Base-by-base conservation (phyloP, 371 early-diverging fungal species). In the Choanephora cucurbitarum region DNA sequence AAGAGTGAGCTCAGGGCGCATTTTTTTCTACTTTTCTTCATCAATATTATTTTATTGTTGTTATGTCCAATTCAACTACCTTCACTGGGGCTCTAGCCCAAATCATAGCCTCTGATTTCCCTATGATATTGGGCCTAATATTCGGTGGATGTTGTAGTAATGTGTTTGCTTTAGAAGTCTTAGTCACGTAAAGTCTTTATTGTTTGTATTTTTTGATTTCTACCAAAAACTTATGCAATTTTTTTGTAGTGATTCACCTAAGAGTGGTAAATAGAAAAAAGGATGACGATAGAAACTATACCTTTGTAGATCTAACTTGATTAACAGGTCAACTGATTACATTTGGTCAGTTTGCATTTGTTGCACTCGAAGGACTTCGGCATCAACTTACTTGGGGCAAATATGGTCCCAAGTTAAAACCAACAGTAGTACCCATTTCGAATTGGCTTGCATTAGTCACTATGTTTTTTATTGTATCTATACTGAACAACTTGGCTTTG, bases 141-240 rank as follows among this genome's bases (percentile, higher is more conserved):
- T 91, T 93, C 69, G 92, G 92, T 31, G 94, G 95, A 1, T 95
- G 95, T 65, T 95, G 95, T 62, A 87, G 91, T 44, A 94, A 94
- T 60, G 92, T 92, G 15, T 89, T 87, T 78, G 83, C 92, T 5
- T 76, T 95, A 13, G 95, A 95, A 67, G 70, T 86, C 22, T 73
- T 90, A 8, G 82, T 90, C 52, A 80, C 70, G 87, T 87, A 80
- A 64, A 39, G 21, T 43, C 42, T 39, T 51, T 3, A 13, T 46
- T 14, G n/a, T 21, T 28, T n/a, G 37, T 55, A 39, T 45, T 14
- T 56, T 49, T 55, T 45, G 49, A 32, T 17, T 48, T 46, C 44
- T 3, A 46, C 41, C 4, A 9, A 13, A 14, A 37, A 13, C 14
- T 37, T 37, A 37, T 37, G 37, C 14, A 13, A 13, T 37, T 11